Base-by-base conservation (phyloP, 768 basidiomycete genomes). In the Collybia nuda region DNA sequence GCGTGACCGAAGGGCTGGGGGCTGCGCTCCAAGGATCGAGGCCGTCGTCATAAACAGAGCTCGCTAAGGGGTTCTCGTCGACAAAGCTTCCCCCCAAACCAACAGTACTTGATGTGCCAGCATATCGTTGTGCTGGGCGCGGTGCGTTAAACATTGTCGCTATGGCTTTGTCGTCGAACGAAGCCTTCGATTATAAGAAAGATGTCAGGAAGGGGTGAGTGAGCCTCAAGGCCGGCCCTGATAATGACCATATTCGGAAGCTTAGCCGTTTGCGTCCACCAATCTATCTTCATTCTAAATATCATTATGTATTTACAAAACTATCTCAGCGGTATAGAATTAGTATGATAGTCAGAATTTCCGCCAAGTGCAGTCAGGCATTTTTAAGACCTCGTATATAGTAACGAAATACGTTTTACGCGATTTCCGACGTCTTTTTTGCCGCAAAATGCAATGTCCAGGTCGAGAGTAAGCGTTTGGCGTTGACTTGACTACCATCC, bases 361-460 rank as follows among this genome's bases (percentile, higher is more conserved):
- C 26, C 26, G 17, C 46, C 22, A 24, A 46, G 32, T 37, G 38
- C 21, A 36, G 17, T n/a, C 45, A 37, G 35, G 22, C 9, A 32
- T 32, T 14, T 32, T 14, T 3, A 32, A 5, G 3, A 11, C 32
- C 14, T 14, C 9, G 32, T 32, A 4, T 11, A 32, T 17, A 29
- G 26, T 15, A n/a, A 22, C 28, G n/a, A 17, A 40, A 14, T 15
- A 37, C 12, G n/a, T 23, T 32, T 53, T 65, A 75, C 23, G 65
- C 53, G 45, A 55, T 58, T 47, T 79, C 77, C 43, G 66, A 61
- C 6, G 75, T 75, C 63, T 73, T 74, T 72, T 90, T 91, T 22
- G 82, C 88, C 26, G 89, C 89, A 62, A 93, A 93, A 74, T 98
- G 94, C 64, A 98, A 75, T 28, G 93, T 96, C 96, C 96, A 98